Evolutionary conservation across 2,329 filamentous ascomycete genomes (phyloP), one percentile per base, ranked within the genome.

Genomic region (Lithohypha guttulata): DNA sequence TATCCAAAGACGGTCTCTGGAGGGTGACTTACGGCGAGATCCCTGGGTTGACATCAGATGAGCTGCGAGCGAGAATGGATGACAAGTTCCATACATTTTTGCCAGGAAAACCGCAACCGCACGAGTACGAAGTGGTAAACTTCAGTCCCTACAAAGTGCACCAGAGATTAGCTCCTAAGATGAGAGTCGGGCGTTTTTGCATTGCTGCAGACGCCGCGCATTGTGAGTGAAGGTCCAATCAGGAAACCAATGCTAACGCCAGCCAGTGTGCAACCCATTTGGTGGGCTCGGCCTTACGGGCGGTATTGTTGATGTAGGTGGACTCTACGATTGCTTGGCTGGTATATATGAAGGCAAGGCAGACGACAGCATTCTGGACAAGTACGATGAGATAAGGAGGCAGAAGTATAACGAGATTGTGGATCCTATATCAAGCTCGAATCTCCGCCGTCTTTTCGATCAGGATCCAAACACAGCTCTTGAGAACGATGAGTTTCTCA

Each of bases 221-320:
- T 53, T 42, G n/a, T n/a, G n/a, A n/a, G n/a, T n/a, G n/a, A n/a
- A n/a, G n/a, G n/a, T n/a, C n/a, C n/a, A n/a, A n/a, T n/a, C n/a
- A n/a, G n/a, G n/a, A n/a, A n/a, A n/a, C n/a, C n/a, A n/a, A n/a
- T n/a, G n/a, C n/a, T n/a, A n/a, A n/a, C n/a, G n/a, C n/a, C n/a
- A n/a, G n/a, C n/a, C n/a, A n/a, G n/a, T 47, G 11, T 70, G 66
- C 51, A 71, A 69, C 51, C 65, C 47, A 6, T 68, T 69, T 56
- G 76, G 76, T 31, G 76, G 76, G 0, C 59, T 79, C 11, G 76
- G 76, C 1, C 68, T 79, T 34, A 79, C 74, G 0, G 74, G 75
- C 4, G 76, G 76, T 0, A 73, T 80, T 39, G 71, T 74, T n/a
- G 76, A 79, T 47, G 66, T 76, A 2, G 75, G 72, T 8, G 72